Conservation (phyloP, 768 basidiomycete genomes). For the Aureoboletus auriporus region DNA sequence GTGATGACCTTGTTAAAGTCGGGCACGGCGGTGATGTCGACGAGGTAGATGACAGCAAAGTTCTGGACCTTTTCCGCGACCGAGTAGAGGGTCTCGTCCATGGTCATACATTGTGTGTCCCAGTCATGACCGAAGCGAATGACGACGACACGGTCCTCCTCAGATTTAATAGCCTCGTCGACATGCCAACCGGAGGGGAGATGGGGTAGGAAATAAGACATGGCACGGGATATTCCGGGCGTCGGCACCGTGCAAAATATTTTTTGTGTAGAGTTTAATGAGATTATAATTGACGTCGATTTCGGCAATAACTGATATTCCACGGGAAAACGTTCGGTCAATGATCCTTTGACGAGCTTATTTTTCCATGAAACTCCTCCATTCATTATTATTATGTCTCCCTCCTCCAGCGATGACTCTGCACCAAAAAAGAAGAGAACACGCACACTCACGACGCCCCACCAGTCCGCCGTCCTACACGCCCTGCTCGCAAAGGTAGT, state of each 20-base stretch:
- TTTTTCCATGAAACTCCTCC: not conserved
- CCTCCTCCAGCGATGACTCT: too few relatives aligned
- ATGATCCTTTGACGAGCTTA: not conserved
- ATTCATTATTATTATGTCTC: too few relatives aligned
- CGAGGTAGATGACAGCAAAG: conserved; percentile 94
- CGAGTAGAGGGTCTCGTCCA: conserved; percentile 94
- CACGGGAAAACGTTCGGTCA: not conserved
- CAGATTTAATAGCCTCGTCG: conserved; percentile 97
- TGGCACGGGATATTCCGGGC: conserved; percentile 22
- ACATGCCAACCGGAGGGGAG: conserved; percentile 96
- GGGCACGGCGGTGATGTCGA: conserved; percentile 94
- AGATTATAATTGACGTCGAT: too few relatives aligned
- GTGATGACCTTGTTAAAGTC: conserved; percentile 90
- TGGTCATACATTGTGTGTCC: conserved; percentile 95
- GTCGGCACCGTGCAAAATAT: too few relatives aligned
- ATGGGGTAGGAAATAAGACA: conserved; percentile 90
- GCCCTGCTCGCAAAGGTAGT: conserved; percentile 85
- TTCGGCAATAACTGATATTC: too few relatives aligned
- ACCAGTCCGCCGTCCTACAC: conserved; percentile 85
- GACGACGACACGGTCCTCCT: conserved; percentile 93
- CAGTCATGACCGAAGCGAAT: conserved; percentile 94
- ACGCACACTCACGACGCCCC: conserved; percentile 82
- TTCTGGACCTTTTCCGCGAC: conserved; percentile 97
- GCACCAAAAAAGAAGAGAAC: conserved; percentile 62
- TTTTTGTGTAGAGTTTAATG: too few relatives aligned